Conservation (phyloP, 2,329 filamentous ascomycete species). For the Colletotrichum theobromicola region DNA sequence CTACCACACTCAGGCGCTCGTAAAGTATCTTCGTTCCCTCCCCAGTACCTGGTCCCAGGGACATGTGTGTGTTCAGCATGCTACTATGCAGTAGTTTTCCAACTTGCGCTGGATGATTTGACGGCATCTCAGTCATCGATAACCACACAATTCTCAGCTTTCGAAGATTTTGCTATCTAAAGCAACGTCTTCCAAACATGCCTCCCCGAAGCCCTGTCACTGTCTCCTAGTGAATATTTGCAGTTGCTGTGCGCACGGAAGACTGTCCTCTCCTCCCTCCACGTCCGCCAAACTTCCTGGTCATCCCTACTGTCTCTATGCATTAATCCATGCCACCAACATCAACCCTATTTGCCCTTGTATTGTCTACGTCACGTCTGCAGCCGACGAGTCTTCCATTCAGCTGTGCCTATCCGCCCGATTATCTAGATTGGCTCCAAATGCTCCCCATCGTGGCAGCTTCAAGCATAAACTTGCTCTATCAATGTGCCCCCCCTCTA, state of each 20-base stretch:
- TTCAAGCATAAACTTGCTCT: not conserved
- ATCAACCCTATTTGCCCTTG: not conserved
- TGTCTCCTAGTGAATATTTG: not conserved
- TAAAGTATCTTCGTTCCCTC: not conserved
- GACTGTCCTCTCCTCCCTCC: not conserved
- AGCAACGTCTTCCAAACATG: not conserved
- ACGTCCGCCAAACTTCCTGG: not conserved
- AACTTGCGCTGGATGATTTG: not conserved
- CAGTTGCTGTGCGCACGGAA: not conserved
- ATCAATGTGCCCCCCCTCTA: not conserved
- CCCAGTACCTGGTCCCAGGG: not conserved
- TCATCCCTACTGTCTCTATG: not conserved
- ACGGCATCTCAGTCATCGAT: not conserved
- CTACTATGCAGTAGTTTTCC: too few species aligned
- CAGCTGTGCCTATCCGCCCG: not conserved
- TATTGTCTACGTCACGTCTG: not conserved
- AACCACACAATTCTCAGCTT: not conserved
- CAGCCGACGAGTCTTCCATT: not conserved
- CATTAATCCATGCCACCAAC: not conserved
- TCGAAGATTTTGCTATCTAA: not conserved
- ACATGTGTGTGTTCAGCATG: too few species aligned
- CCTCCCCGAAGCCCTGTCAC: not conserved
- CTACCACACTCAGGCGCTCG: not conserved
- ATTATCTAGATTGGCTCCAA: not conserved
- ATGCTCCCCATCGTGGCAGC: not conserved